These are phyloP conservation scores for Musa schizocarpa DNA, from an alignment of 176 grass and related monocot genomes.

Conservation along the genomic window DNA sequence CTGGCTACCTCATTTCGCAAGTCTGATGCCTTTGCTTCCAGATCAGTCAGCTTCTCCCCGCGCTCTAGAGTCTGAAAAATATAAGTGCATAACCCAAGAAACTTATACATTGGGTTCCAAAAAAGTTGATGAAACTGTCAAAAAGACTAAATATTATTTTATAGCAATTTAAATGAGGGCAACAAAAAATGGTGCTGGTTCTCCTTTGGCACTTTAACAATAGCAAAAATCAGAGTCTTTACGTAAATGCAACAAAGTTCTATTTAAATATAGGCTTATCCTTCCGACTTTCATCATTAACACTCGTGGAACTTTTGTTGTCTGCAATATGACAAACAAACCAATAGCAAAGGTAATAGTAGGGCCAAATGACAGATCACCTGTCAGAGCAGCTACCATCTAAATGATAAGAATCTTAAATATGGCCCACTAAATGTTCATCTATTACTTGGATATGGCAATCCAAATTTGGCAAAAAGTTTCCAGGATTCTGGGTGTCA, in stretches of 20 bases:
- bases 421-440: not conserved
- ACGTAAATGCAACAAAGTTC: too few species aligned
- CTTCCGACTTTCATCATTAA: too few species aligned
- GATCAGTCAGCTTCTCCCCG: conserved; percentile 74
- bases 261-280: too few species aligned
- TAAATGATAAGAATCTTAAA: conserved; percentile 2
- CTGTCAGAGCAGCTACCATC: not conserved
- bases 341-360: not conserved
- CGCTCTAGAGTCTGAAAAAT: conserved; percentile 61
- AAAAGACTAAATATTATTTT: not conserved
- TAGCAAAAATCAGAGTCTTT: too few species aligned
- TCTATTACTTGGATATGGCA: not conserved
- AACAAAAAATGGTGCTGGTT: too few species aligned
- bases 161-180: not conserved
- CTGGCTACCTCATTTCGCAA: conserved; percentile 52
- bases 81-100: not conserved
- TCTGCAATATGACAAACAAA: not conserved
- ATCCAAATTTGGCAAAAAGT: not conserved
- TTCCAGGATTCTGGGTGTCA: not conserved
- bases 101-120: not conserved
- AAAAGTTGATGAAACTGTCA: too few species aligned
- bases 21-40: conserved; percentile 78
- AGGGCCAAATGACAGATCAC: not conserved
- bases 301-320: not conserved
- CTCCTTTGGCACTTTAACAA: too few species aligned